A percentile compares a stretch with the other conserved stretches of the same genome.
phyloP scores from a whole-genome alignment of 1,139 yeast species.

The Saccharomyces hybrid region DNA sequence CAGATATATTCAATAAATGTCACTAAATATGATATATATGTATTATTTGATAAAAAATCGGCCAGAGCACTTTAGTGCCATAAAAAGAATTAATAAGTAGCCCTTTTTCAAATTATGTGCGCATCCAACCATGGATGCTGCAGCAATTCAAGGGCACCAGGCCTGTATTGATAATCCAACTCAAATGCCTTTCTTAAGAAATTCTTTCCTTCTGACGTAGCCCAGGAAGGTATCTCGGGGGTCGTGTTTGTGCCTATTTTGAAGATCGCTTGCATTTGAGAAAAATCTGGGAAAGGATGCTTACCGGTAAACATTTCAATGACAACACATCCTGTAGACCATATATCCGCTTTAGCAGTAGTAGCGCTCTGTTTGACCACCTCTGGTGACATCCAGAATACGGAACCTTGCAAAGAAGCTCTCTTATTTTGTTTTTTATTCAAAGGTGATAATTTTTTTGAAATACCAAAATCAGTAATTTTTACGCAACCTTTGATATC shows the following conservation, averaged over 20 bases:
- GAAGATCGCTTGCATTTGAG: slow-evolving; percentile 94
- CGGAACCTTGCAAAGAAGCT: slow-evolving; percentile 87
- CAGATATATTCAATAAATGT: not conserved
- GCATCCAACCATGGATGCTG: slow-evolving; percentile 39
- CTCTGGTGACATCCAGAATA: slow-evolving; percentile 98
- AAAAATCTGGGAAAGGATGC: slow-evolving; percentile 88
- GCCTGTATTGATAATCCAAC: slow-evolving; percentile 62
- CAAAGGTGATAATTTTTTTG: slow-evolving; percentile 49
- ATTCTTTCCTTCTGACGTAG: slow-evolving; percentile 59
- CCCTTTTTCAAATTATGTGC: slow-evolving; percentile 7
- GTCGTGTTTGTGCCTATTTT: slow-evolving; percentile 75
- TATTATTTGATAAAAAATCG: not conserved
- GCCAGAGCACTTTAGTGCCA: not conserved
- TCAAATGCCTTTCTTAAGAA: slow-evolving; percentile 66
- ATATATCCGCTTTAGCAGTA: slow-evolving; percentile 84
- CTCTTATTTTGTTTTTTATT: slow-evolving; percentile 39
- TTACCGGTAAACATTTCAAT: slow-evolving; percentile 93
- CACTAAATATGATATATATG: not conserved
- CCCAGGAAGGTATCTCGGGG: slow-evolving; percentile 75
- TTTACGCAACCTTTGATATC: slow-evolving; percentile 88
- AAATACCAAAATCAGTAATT: slow-evolving; percentile 90
- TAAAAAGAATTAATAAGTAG: not conserved
- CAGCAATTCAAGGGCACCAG: slow-evolving; percentile 63
- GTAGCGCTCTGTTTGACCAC: slow-evolving; percentile 87
- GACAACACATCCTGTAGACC: slow-evolving; percentile 90